A percentile compares a stretch with the other conserved stretches of the same genome.
These are phyloP conservation scores for Striga asiatica DNA, from an alignment of 257 asterid genomes.

Conservation along the genomic window DNA sequence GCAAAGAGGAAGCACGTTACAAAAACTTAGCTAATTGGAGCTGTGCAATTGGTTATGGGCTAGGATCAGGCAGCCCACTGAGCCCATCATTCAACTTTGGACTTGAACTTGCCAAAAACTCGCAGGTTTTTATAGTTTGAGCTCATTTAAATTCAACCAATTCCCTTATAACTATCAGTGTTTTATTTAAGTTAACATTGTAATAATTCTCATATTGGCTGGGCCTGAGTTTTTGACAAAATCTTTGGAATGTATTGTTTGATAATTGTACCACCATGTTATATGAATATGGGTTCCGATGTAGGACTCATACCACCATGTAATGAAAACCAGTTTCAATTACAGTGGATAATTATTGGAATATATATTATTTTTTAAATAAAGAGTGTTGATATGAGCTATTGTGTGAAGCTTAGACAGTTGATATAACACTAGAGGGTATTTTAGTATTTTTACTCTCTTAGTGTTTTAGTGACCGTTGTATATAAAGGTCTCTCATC, in stretches of 20 bases:
- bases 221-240: not conserved
- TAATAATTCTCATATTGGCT: not conserved
- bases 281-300: not conserved
- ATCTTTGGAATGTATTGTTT: not conserved
- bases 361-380: no score
- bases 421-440: no score
- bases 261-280: not conserved
- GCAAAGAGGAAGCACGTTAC: slow-evolving; percentile 44
- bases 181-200: slow-evolving; percentile 9
- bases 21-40: slow-evolving; percentile 81
- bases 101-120: slow-evolving; percentile 72
- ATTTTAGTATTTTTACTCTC: no score
- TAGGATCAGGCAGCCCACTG: slow-evolving; percentile 88
- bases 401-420: no score
- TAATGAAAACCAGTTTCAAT: not conserved
- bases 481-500: no score
- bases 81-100: slow-evolving; percentile 91
- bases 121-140: slow-evolving; percentile 48
- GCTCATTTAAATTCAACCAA: not conserved
- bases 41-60: slow-evolving; percentile 83
- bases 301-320: slow-evolving; percentile 1
- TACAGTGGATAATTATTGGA: not conserved
- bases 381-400: no score
- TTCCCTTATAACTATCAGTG: not conserved
- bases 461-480: no score